Base-by-base conservation (phyloP, 768 basidiomycete species). In the Xanthoconium purpureum region DNA sequence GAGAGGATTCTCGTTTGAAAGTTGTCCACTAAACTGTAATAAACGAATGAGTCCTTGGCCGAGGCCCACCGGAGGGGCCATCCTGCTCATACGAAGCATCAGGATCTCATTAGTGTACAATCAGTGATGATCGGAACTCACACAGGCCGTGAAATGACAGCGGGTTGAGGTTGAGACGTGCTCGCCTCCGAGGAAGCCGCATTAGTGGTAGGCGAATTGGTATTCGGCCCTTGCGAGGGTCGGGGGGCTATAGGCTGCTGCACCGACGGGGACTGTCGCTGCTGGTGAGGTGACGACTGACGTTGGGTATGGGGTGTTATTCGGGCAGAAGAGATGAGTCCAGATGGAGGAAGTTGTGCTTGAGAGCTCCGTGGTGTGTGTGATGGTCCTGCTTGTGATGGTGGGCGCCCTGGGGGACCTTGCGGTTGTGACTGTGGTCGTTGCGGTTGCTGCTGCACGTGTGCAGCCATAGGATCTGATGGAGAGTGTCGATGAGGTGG, bases 1-100 rank as follows among this genome's bases (percentile, higher is more conserved):
- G 43, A 50, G 84, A 79, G 74, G 71, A 52, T 74, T 77, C 60
- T 88, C 86, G 33, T 67, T 74, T 1, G 85, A 78, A 6, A 92
- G 76, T 30, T 80, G 71, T 11, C 81, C 83, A 59, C 89, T 90
- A 62, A 93, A 88, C 56, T 87, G 83, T 24, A 90, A 69, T 52
- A 93, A 66, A 24, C 86, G 80, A 40, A 78, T 71, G 18, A 89
- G 70, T 8, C 84, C 87, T 71, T 88, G 86, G 17, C 89, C 88
- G 20, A 75, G 69, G 14, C 82, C 82, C 49, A 85, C 47, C 17
- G 68, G 69, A 39, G 65, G 65, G 10, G 71, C 62, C 58, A 74
- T 44, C 54, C 72, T 74, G 61, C 58, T 61, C 59, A 60, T 57
- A 49, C 30, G 17, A 58, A 52, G 55, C 3, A 50, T 70, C 50